Percentiles rank a stretch among this genome's conserved stretches.
phyloP scores from a whole-genome alignment of 352 stramenopile species.

The Blastocystis sp. region DNA sequence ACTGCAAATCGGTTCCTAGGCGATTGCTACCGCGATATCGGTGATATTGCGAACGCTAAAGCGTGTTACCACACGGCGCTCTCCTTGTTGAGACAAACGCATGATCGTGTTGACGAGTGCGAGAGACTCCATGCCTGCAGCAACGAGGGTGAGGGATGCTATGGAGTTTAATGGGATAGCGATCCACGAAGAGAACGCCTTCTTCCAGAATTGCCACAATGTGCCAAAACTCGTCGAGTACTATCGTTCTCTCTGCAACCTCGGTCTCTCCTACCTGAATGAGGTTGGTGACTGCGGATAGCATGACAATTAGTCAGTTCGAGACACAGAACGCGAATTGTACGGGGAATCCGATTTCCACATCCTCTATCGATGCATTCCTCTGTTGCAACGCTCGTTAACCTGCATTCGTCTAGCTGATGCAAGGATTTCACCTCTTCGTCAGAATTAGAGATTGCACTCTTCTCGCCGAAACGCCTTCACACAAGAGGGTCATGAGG shows the following conservation, averaged over 20 bases:
- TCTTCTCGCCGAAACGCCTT: neutral
- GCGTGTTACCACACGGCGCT: constrained; percentile 25
- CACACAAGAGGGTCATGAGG: constrained; percentile 33
- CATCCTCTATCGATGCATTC: constrained; percentile 56
- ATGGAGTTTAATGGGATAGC: neutral
- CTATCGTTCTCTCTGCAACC: constrained; percentile 60
- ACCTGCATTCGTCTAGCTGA: constrained; percentile 1
- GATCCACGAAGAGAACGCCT: neutral
- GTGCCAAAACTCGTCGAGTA: constrained; percentile 28
- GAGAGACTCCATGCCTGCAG: constrained; percentile 28
- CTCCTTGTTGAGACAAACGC: constrained; percentile 2
- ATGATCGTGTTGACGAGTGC: constrained; percentile 4
- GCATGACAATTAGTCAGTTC: neutral
- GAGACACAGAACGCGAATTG: constrained; percentile 11
- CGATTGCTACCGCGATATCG: constrained; percentile 49
- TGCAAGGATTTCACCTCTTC: neutral
- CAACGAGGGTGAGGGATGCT: neutral
- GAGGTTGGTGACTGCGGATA: neutral
- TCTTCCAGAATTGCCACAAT: constrained; percentile 26
- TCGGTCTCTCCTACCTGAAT: constrained; percentile 53
- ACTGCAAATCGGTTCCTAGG: constrained; percentile 26
- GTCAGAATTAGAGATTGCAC: constrained; percentile 23
- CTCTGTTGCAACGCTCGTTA: constrained; percentile 9
- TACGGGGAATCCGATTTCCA: constrained; percentile 60
- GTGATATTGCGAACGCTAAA: constrained; percentile 49